Conservation (phyloP, 257 asterid genomes). For the Solanum lycopersicoides region DNA sequence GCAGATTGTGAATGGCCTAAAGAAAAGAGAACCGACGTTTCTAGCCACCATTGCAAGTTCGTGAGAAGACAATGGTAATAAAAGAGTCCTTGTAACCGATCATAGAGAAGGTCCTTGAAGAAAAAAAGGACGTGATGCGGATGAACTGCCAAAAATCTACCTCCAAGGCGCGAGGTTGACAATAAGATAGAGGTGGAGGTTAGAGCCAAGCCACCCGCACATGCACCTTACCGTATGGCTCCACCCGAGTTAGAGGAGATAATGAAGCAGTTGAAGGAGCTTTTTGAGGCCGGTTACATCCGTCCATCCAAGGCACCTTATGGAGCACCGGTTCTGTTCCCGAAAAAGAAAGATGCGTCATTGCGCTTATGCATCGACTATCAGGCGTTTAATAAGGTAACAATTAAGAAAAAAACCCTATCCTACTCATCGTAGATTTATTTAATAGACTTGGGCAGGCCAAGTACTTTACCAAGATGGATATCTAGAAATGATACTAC, state of each 20-base stretch:
- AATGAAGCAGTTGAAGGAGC: too few relatives aligned
- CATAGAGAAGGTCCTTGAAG: background rate
- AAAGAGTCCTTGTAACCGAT: too few relatives aligned
- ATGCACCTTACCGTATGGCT: background rate
- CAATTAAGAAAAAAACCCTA: too few relatives aligned
- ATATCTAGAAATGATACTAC: background rate
- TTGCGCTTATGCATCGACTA: too few relatives aligned
- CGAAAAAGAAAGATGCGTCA: too few relatives aligned
- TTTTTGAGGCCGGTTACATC: background rate
- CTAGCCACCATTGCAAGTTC: background rate
- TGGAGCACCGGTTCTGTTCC: fast-evolving
- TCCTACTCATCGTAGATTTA: too few relatives aligned
- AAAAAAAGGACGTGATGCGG: background rate
- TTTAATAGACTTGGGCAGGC: too few relatives aligned
- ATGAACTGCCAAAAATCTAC: background rate
- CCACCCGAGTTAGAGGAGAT: background rate
- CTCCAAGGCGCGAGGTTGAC: background rate
- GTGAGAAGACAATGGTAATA: too few relatives aligned
- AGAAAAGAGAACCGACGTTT: background rate
- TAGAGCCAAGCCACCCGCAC: background rate
- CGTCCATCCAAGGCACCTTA: background rate
- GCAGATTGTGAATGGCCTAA: background rate
- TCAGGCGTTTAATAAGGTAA: too few relatives aligned
- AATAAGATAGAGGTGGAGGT: background rate
- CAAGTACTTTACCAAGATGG: too few relatives aligned